Base-by-base conservation (phyloP, 805 yeast species). In the Ogataea minuta region DNA sequence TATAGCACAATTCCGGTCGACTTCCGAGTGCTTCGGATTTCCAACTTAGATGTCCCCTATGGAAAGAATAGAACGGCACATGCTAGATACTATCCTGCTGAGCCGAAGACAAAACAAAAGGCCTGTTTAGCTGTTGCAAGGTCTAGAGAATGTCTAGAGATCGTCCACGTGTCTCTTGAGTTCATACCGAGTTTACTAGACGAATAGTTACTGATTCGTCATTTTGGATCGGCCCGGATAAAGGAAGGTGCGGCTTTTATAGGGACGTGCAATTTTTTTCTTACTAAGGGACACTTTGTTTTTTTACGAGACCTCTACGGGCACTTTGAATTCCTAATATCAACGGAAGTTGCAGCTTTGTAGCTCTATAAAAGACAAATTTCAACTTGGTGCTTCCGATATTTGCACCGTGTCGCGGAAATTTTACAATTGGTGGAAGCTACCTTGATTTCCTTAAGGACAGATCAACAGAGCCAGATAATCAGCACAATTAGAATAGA, bases 201-300 rank as follows among this genome's bases (percentile, higher is more conserved):
- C 21, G 21, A 19, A 8, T 8, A 8, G 21, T 19, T 9, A 16
- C 16, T 20, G 5, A 31, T 7, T 30, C 12, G 10, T 24, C 23
- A n/a, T 31, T 31, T 31, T 21, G 25, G 34, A 14, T 31, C 34
- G 34, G 34, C 26, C 34, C 34, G 34, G 34, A n/a, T 23, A 23
- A 21, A 12, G n/a, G 10, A 14, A 9, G 10, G 15, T 15, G 17
- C 12, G 35, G n/a, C 16, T 15, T 12, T 19, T 11, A 17, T 11
- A 17, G 26, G 36, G 32, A 37, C 35, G 31, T 36, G 31, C 32
- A 27, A 15, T 37, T 37, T 36, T 36, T 36, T 36, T 36, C 31
- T 36, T 25, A 17, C 16, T 30, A 37, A 26, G 32, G 41, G 36
- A 30, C 41, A 37, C 31, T 32, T 37, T 15, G 32, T 20, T 31